Conservation (phyloP, 2,329 filamentous ascomycete genomes). For the Alternaria novae-zelandiae region DNA sequence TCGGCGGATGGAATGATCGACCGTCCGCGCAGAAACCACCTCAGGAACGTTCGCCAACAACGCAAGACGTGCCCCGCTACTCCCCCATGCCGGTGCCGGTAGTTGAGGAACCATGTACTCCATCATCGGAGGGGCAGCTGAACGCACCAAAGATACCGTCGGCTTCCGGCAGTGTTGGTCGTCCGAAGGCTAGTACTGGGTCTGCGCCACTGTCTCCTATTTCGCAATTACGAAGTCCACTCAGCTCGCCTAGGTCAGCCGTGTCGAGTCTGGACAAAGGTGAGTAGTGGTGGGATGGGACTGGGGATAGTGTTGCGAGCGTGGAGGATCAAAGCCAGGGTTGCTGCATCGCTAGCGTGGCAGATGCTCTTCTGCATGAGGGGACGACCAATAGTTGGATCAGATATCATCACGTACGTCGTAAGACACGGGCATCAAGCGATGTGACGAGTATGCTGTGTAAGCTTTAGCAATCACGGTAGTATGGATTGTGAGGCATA, state of each 20-base stretch:
- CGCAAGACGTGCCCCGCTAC: neutral
- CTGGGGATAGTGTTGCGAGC: conserved; percentile 8
- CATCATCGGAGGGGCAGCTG: neutral
- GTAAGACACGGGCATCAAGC: neutral
- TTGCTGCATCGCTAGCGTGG: neutral
- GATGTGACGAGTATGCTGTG: neutral
- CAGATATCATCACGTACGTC: neutral
- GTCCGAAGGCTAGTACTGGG: neutral
- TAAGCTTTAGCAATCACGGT: neutral
- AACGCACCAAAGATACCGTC: neutral
- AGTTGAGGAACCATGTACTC: conserved; percentile 3
- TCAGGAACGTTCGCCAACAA: neutral
- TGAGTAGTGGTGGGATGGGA: neutral
- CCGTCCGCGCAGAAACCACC: neutral
- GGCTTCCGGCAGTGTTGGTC: neutral
- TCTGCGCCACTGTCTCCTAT: neutral
- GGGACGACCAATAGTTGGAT: neutral
- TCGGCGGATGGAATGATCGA: neutral
- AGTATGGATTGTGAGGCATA: neutral
- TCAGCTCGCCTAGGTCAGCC: conserved; percentile 9
- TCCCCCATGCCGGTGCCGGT: conserved; percentile 3
- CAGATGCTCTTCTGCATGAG: neutral
- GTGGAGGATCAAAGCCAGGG: neutral
- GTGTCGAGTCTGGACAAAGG: conserved; percentile 16
- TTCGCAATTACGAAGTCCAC: neutral